Evolutionary conservation across 345 rosid genomes (phyloP).

Genomic region (Clausena lansium): DNA sequence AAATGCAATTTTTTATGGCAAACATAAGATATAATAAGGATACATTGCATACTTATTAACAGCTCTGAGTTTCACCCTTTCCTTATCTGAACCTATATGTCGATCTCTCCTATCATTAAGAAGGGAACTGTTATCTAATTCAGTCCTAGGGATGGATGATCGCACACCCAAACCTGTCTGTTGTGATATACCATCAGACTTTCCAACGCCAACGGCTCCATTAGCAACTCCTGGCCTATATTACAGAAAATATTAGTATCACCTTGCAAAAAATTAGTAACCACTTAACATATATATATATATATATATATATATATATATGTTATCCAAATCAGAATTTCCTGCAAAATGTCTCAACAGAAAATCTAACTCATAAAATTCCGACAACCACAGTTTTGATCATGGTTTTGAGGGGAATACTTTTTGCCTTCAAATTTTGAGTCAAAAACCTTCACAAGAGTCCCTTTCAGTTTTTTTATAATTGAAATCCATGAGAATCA

Average conservation of each 20-base stretch:
- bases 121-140: conserved; percentile 55
- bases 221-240: conserved; percentile 69
- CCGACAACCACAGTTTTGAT: conserved; percentile 6
- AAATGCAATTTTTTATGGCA: conserved; percentile 5
- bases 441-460: background rate
- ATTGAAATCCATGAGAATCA: background rate
- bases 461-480: background rate
- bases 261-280: conserved; percentile 15
- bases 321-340: background rate
- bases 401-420: conserved; percentile 7
- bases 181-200: conserved; percentile 61
- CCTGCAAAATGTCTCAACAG: background rate
- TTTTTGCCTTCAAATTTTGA: background rate
- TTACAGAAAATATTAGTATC: conserved; percentile 21
- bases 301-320: too few species aligned
- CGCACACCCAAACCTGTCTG: conserved; percentile 58
- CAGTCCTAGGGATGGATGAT: conserved; percentile 61
- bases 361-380: conserved; percentile 16
- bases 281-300: too few species aligned
- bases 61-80: conserved; percentile 68
- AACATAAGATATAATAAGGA: conserved; percentile 16
- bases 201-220: conserved; percentile 70
- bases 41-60: conserved; percentile 65
- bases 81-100: conserved; percentile 69
- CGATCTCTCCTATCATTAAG: conserved; percentile 78